Base-by-base conservation (phyloP, 2,329 filamentous ascomycete genomes). In the Phialophora expanda region DNA sequence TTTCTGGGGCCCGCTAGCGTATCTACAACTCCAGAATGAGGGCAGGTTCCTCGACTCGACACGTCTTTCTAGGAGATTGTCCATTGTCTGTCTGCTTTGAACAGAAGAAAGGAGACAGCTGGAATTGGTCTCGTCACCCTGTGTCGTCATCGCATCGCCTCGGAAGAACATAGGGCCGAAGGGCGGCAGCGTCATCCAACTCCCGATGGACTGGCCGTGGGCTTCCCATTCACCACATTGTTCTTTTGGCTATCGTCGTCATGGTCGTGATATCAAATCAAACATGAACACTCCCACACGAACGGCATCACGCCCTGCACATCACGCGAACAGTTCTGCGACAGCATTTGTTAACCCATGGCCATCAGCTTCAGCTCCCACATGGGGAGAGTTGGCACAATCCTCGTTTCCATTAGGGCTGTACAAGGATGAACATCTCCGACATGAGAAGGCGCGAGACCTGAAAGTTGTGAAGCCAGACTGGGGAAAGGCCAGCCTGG, bases 321-420 rank as follows among this genome's bases (percentile, higher is more conserved):
- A 69, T 46, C 67, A 69, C 48, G 65, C 67, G n/a, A 67, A 69
- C 61, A 54, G 58, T 20, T 34, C 41, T 17, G 64, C 58, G 50
- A 68, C 50, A 26, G 48, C 56, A 38, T 68, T 68, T 56, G 51
- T 66, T 56, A 68, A 68, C 46, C 63, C 63, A 24, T 68, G 66
- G 66, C 66, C 66, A 24, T 68, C 66, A 50, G 66, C 66, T 46
- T 14, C 26, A 8, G 56, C 51, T 14, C 66, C 66, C 14, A 66
- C 60, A 46, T 68, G 66, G 66, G 57, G 46, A 17, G 66, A 68
- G 54, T 22, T 68, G 20, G 14, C 58, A 5, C 59, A 60, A 46
- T 56, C 56, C 8, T 60, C 60, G 1, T 66, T 68, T 41, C 66
- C 66, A 26, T 38, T 68, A 34, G 61, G 66, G 8, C 53, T 48